Conservation (phyloP, 106 monocot genomes). For the Narthecium ossifragum region DNA sequence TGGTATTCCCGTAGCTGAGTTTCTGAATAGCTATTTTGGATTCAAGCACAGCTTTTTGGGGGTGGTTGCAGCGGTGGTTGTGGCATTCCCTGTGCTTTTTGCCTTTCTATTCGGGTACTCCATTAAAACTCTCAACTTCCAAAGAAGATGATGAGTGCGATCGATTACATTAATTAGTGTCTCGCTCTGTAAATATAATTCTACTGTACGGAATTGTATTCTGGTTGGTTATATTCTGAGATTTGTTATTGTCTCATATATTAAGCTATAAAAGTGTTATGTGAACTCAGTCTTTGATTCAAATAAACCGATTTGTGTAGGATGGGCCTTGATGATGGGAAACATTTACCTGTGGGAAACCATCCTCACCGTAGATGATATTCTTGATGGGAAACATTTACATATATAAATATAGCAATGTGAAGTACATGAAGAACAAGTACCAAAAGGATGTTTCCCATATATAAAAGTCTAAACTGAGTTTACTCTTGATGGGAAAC, state of each 20-base stretch:
- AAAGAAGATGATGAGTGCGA: conserved; percentile 24
- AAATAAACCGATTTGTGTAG: too few species aligned
- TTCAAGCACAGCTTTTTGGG: conserved; percentile 41
- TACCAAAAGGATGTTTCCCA: conserved; percentile 64
- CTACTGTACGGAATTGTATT: too few species aligned
- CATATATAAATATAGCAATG: conserved; percentile 56
- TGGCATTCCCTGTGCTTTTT: conserved; percentile 30
- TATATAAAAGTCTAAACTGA: too few species aligned
- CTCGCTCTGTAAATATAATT: background rate
- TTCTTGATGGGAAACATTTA: too few species aligned
- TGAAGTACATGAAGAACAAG: conserved; percentile 63
- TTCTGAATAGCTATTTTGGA: conserved; percentile 40
- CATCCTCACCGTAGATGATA: too few species aligned
- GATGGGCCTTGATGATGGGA: too few species aligned
- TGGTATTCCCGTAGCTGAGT: conserved; percentile 13
- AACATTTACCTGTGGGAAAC: too few species aligned
- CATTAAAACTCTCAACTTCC: conserved; percentile 38
- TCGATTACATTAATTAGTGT: background rate
- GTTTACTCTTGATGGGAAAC: too few species aligned
- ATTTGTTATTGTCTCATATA: too few species aligned
- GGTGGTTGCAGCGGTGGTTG: conserved; percentile 29
- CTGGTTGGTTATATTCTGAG: too few species aligned
- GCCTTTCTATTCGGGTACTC: conserved; percentile 34
- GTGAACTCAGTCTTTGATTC: too few species aligned
- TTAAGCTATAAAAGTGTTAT: too few species aligned